Evolutionary conservation across 306 rosid genomes (phyloP).

Genomic region (Styphnolobium japonicum): DNA sequence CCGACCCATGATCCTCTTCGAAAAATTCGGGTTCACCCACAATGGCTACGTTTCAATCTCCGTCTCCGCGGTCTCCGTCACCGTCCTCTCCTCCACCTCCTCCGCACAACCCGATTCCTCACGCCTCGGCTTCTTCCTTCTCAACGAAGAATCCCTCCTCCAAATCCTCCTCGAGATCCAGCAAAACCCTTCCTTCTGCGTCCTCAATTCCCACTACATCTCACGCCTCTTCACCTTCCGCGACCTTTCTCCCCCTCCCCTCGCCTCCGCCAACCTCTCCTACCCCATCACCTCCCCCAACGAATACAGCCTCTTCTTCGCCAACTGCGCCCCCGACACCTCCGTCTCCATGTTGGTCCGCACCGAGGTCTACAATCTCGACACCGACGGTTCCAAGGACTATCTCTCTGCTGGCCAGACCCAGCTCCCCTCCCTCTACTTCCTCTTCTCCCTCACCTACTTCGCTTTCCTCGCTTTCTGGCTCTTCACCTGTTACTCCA

Average conservation of each 20-base stretch:
- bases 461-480: conserved; percentile 57
- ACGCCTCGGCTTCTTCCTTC: conserved; percentile 80
- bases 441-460: conserved; percentile 53
- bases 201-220: conserved; percentile 60
- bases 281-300: conserved; percentile 61
- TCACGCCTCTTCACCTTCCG: conserved; percentile 55
- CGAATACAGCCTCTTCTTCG: conserved; percentile 75
- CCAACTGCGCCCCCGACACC: conserved; percentile 69
- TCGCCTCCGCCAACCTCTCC: conserved; percentile 43
- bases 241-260: conserved; percentile 74
- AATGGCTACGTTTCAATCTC: conserved; percentile 60
- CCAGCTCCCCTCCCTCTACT: conserved; percentile 63
- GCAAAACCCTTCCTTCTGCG: conserved; percentile 69
- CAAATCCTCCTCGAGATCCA: conserved; percentile 86
- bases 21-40: conserved; percentile 90
- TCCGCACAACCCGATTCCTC: conserved; percentile 34
- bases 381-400: conserved; percentile 49
- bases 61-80: conserved; percentile 52
- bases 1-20: conserved; percentile 78
- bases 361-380: conserved; percentile 69
- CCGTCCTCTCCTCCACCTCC: conserved; percentile 24
- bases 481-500: conserved; percentile 43
- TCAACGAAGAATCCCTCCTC: conserved; percentile 74
- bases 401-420: conserved; percentile 86
- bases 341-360: conserved; percentile 69